Evolutionary conservation across 83 land plant genomes (phyloP), one percentile per base, ranked within the genome.

Genomic region (Isoetes engelmannii): DNA sequence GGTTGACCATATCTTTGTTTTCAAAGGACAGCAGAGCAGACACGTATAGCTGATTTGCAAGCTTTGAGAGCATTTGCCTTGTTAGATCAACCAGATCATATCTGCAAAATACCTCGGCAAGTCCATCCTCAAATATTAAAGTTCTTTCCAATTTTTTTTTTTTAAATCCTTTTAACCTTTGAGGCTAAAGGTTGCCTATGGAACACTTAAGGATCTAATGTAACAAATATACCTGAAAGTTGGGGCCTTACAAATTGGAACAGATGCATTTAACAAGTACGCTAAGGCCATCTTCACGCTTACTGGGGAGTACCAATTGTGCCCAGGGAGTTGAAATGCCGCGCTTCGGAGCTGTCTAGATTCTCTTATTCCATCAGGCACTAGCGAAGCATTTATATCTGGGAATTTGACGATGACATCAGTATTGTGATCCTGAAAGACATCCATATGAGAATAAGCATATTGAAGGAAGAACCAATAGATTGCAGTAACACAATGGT

Each of bases 11-110:
- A 61, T 89, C 70, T 18, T 74, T 70, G 13, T 53, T 45, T 21
- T 45, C 70, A 66, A 69, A 93, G 7, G 89, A 87, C 47, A 15
- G 47, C 57, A 93, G 44, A 9, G 82, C 82, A 42, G 89, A 78
- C 53, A 80, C 20, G 65, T 85, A 86, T 5, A 87, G 84, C 68
- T 87, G 72, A 67, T 93, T 93, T 53, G 96, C 87, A 48, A 79
- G 77, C 80, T 93, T 93, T 47, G 92, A 79, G 13, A 93, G 74
- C 42, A 79, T 84, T 75, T 93, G 98, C 67, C 98, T 77, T 10
- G 90, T 87, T n/a, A 89, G 81, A 76, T 93, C 98, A 70, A 90
- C 98, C 76, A 93, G 77, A 79, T 93, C 98, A 76, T 93, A 93
- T 71, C 98, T 93, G 82, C 48, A 71, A 51, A 72, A 61, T 65